Evolutionary conservation across 2,329 filamentous ascomycete species (phyloP), one percentile per base, ranked within the genome.

Genomic region (Volutella citrinella): DNA sequence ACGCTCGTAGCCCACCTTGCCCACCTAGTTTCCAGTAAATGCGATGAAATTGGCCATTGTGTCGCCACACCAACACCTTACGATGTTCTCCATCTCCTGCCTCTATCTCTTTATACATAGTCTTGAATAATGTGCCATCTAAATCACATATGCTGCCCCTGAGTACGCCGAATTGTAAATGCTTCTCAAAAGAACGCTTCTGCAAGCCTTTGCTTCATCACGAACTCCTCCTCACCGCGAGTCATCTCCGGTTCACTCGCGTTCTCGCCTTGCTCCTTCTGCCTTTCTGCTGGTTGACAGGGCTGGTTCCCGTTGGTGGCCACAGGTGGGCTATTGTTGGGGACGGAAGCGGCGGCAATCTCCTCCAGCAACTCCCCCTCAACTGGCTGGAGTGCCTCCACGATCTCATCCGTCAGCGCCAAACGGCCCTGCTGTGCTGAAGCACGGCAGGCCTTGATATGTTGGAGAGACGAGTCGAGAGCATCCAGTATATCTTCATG

Each of bases 401-500:
- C 34, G 16, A 52, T 27, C 11, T 46, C 45, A 15, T 42, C 38
- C 7, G 32, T 30, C 5, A 54, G 25, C 10, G 27, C 26, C 5
- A 40, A 38, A 19, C 48, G 49, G 14, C 52, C 51, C 18, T 38
- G 36, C n/a, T 31, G 33, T 7, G 36, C 41, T 10, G 29, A 46
- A 8, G 48, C 40, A 12, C 51, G 40, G 15, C 49, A 23, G 4
- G 27, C 36, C 29, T 54, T 54, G 34, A 53, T 33, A 11, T 55
- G 51, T 21, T 48, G 34, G 17, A 53, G 35, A 4, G 47, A 48
- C 19, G 38, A 32, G 4, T 51, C 40, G 2, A 53, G 35, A 9
- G 23, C 31, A 8, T 42, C 27, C 7, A 63, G 37, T 6, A 48
- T 52, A 14, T 51, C 28, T 16, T 43, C 45, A 15, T 61, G 57